These are phyloP conservation scores for Salix arbutifolia DNA, from an alignment of 345 rosid genomes.

Conservation along the genomic window DNA sequence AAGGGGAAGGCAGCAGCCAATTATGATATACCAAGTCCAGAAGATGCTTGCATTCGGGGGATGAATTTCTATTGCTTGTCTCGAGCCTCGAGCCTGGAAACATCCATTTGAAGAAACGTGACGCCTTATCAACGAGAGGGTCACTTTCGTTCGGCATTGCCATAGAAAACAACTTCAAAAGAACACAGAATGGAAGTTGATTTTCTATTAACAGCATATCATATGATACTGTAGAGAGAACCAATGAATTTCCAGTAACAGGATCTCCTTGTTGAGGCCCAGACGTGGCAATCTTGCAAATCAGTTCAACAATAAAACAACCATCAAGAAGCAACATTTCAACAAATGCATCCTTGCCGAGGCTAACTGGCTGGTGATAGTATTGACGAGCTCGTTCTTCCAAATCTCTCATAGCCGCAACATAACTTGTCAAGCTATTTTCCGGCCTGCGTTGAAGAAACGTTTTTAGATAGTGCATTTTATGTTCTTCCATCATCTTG, in stretches of 20 bases:
- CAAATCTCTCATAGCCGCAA: background rate
- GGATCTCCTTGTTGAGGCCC: too few relatives aligned
- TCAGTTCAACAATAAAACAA: conserved; percentile 14
- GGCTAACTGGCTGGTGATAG: conserved; percentile 2
- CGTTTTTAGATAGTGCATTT: conserved; percentile 1
- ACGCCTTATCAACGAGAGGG: background rate
- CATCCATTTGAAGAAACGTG: background rate
- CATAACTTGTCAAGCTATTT: background rate
- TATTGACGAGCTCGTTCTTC: conserved; percentile 25
- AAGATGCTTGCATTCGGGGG: background rate
- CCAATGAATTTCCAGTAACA: background rate
- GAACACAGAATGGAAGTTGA: conserved; percentile 25
- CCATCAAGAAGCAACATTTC: conserved; percentile 36
- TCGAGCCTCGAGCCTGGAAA: background rate
- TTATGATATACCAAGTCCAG: background rate
- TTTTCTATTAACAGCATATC: conserved; percentile 7
- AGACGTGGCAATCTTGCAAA: background rate
- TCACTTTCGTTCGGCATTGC: background rate
- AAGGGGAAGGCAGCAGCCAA: background rate
- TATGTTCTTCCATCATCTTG: conserved; percentile 15
- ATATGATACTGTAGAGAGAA: background rate
- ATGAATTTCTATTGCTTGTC: background rate
- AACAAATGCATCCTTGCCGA: conserved; percentile 5
- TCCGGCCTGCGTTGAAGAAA: background rate
- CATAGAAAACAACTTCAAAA: background rate